Conservation (phyloP, 768 basidiomycete species). For the Tricholoma hemisulphureum region DNA sequence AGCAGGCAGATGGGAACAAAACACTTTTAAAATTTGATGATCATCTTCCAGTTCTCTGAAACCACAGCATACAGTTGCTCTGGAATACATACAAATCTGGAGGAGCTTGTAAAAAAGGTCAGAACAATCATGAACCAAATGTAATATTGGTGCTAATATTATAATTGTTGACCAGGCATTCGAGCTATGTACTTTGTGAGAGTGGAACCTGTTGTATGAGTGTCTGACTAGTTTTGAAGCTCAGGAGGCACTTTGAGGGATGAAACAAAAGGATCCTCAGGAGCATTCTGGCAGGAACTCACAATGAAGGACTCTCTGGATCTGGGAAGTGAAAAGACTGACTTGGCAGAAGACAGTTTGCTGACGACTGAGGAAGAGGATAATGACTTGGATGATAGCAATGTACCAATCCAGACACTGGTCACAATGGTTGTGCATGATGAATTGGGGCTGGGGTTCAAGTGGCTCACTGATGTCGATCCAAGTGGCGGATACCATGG, state of each 20-base stretch:
- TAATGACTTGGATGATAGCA: background rate
- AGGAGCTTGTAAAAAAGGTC: background rate
- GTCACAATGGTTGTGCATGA: background rate
- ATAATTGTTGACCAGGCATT: background rate
- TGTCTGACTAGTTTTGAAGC: background rate
- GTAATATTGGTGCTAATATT: background rate
- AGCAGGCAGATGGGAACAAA: conserved; percentile 16
- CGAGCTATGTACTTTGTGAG: background rate
- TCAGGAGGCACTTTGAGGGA: background rate
- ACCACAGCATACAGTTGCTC: background rate
- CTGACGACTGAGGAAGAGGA: background rate
- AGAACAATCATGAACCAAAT: background rate
- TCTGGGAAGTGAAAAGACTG: background rate
- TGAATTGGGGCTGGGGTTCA: background rate
- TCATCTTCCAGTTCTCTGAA: background rate
- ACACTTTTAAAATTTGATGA: background rate
- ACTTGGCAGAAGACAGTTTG: background rate
- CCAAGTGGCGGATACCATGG: background rate
- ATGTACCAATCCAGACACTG: background rate
- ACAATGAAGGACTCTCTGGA: background rate
- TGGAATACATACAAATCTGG: background rate
- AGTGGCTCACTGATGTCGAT: background rate
- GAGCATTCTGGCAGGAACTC: background rate
- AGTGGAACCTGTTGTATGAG: background rate
- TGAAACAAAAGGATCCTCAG: background rate